A percentile compares a stretch with the other conserved stretches of the same genome.
Evolutionary conservation across 257 asterid genomes (phyloP).

Genomic region (Capsicum baccatum): DNA sequence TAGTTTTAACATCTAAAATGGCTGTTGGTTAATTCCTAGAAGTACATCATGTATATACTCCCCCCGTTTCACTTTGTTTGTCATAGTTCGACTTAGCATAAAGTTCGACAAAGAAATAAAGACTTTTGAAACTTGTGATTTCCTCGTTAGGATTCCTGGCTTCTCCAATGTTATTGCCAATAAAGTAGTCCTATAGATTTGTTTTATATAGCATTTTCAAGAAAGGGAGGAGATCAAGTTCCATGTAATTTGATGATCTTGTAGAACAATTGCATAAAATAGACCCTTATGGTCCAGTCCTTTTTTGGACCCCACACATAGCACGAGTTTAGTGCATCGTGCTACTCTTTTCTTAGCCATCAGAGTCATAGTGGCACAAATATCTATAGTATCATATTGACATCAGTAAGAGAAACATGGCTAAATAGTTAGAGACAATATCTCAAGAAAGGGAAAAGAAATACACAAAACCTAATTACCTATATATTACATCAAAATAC

Average conservation of each 20-base stretch:
- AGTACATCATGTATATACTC: neutral
- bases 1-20: too few relatives aligned
- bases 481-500: slow-evolving; percentile 20
- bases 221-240: neutral
- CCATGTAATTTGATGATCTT: neutral
- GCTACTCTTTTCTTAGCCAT: too few relatives aligned
- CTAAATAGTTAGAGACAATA: neutral
- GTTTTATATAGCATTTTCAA: neutral
- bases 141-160: neutral
- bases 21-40: neutral
- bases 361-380: neutral
- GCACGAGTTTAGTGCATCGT: too few relatives aligned
- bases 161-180: neutral
- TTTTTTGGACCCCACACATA: too few relatives aligned
- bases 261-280: too few relatives aligned
- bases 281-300: too few relatives aligned
- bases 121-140: neutral
- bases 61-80: neutral
- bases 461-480: slow-evolving; percentile 2
- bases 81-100: neutral
- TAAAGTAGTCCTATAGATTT: neutral
- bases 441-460: neutral
- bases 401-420: neutral
- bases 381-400: neutral
- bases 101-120: too few relatives aligned